Evolutionary conservation across 2,329 filamentous ascomycete genomes (phyloP).

Genomic region (Dactylella cylindrospora): DNA sequence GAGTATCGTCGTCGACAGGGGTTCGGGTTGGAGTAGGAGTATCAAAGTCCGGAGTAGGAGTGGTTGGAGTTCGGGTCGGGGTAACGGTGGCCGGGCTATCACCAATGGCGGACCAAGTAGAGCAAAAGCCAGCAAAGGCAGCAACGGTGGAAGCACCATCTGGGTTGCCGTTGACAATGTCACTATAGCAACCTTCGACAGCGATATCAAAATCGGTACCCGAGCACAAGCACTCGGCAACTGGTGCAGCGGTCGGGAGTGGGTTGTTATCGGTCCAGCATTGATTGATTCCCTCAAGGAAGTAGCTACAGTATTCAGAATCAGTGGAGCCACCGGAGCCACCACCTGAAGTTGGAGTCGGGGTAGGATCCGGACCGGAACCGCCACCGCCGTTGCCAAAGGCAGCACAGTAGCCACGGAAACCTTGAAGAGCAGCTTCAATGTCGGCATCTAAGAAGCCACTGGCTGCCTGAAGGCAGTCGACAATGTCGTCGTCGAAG

Average conservation of each 20-base stretch:
- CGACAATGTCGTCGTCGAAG: slow-evolving; percentile 8
- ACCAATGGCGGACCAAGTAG: neutral
- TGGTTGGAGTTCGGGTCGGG: neutral
- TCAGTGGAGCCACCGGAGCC: neutral
- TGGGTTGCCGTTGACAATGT: neutral
- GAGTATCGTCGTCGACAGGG: slow-evolving; percentile 4
- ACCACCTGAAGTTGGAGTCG: neutral
- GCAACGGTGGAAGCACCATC: slow-evolving; percentile 4
- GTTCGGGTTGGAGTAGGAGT: neutral
- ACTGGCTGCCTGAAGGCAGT: neutral
- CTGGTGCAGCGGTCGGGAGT: slow-evolving; percentile 7
- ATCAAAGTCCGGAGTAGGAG: neutral
- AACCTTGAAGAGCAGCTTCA: neutral
- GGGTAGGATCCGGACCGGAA: neutral
- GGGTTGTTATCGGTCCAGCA: slow-evolving; percentile 16
- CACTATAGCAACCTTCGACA: slow-evolving; percentile 15
- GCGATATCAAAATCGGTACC: slow-evolving; percentile 17
- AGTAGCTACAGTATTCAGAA: slow-evolving; percentile 6
- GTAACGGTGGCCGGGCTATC: neutral
- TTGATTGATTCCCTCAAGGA: neutral
- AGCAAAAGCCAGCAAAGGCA: slow-evolving; percentile 12
- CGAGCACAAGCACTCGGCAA: slow-evolving; percentile 23
- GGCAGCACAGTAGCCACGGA: slow-evolving; percentile 9
- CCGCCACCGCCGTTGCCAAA: slow-evolving; percentile 1
- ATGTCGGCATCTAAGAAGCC: neutral